phyloP scores from a whole-genome alignment of 345 rosid species.

The Eucalyptus decipiens region DNA sequence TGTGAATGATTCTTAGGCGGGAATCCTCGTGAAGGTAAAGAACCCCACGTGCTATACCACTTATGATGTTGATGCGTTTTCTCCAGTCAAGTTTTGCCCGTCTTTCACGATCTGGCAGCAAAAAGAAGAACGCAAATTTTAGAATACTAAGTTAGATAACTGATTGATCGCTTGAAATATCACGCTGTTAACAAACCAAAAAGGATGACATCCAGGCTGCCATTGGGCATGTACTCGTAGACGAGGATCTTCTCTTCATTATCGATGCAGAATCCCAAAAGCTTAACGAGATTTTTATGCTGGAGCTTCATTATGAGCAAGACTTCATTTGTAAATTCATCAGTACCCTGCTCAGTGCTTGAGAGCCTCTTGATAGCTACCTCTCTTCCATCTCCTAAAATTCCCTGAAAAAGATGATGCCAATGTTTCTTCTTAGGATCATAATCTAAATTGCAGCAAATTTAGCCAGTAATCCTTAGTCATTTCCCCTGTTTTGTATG shows the following conservation, averaged over 20 bases:
- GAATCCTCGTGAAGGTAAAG: constrained; percentile 45
- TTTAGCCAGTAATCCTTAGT: neutral
- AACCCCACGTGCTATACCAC: constrained; percentile 20
- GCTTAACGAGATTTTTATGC: constrained; percentile 41
- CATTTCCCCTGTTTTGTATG: neutral
- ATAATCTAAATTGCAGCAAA: neutral
- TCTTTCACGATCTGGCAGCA: constrained; percentile 1
- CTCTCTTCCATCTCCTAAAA: constrained; percentile 25
- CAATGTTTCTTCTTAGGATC: neutral
- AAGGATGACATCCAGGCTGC: constrained; percentile 24
- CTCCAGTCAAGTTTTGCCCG: constrained; percentile 5
- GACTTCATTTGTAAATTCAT: constrained; percentile 27
- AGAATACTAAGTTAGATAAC: neutral
- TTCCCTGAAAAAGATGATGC: constrained; percentile 18
- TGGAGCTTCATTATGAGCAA: constrained; percentile 28
- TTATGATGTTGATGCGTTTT: neutral
- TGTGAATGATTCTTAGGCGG: constrained; percentile 32
- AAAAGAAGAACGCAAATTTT: neutral
- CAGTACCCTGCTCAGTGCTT: constrained; percentile 14
- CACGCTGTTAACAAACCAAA: constrained; percentile 15
- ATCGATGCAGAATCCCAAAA: constrained; percentile 36
- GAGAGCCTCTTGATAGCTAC: constrained; percentile 32
- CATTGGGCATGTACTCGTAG: constrained; percentile 54
- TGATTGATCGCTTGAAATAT: neutral
- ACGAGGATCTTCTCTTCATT: constrained; percentile 26